Evolutionary conservation across 352 stramenopile genomes (phyloP).

Genomic region (Pythium dissotocum): DNA sequence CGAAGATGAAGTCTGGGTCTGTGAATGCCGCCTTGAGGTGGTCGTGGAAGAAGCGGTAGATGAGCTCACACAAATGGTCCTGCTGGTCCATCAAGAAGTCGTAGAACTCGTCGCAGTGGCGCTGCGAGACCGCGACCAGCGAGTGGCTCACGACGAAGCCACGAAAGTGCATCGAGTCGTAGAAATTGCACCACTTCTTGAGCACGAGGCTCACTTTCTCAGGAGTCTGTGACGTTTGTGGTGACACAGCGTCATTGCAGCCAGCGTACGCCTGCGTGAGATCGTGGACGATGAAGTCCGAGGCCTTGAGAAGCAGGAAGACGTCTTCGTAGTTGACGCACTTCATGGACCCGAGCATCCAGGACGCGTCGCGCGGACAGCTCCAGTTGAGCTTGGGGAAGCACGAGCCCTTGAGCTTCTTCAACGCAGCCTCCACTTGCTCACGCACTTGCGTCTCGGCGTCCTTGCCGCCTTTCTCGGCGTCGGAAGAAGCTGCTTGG

Average conservation of each 20-base stretch:
- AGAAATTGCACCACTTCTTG: slow-evolving; percentile 95
- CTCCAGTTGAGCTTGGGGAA: slow-evolving; percentile 96
- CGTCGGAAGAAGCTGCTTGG: slow-evolving; percentile 20
- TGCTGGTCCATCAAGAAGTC: slow-evolving; percentile 84
- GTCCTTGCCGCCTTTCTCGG: slow-evolving; percentile 31
- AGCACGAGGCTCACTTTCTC: slow-evolving; percentile 83
- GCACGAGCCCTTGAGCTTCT: slow-evolving; percentile 56
- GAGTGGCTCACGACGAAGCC: slow-evolving; percentile 88
- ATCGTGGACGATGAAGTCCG: slow-evolving; percentile 91
- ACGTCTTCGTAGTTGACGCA: slow-evolving; percentile 84
- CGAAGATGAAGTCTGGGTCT: slow-evolving; percentile 88
- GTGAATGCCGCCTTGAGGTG: slow-evolving; percentile 42
- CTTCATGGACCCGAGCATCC: slow-evolving; percentile 86
- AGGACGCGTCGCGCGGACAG: slow-evolving; percentile 90
- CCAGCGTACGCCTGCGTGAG: slow-evolving; percentile 83
- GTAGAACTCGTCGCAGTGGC: slow-evolving; percentile 92
- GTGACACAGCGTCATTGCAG: slow-evolving; percentile 31
- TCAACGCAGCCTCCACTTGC: slow-evolving; percentile 69
- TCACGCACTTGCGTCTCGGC: slow-evolving; percentile 44
- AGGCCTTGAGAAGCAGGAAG: slow-evolving; percentile 79
- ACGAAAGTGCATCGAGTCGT: slow-evolving; percentile 95
- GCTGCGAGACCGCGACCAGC: slow-evolving; percentile 90
- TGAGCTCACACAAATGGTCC: slow-evolving; percentile 61
- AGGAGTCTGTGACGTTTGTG: slow-evolving; percentile 1
- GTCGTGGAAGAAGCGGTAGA: slow-evolving; percentile 63